Evolutionary conservation across 495 filamentous ascomycete genomes (phyloP), one percentile per base, ranked within the genome.

Genomic region (Trichoderma reesei): DNA sequence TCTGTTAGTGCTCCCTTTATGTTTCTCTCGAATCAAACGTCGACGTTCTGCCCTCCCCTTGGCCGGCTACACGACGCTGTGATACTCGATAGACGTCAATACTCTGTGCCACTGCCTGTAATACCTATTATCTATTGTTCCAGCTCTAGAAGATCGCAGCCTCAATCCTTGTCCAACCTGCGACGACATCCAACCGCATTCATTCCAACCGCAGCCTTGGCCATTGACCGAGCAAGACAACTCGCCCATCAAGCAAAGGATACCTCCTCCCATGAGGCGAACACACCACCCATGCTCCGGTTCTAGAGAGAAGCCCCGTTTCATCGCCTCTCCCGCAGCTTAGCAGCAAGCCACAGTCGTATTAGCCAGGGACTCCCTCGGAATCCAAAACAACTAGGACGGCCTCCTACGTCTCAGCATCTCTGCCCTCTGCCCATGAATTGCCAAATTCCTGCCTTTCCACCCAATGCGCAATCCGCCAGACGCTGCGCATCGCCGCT

Each of bases 381-480:
- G 62, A 64, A 66, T 68, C 62, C 66, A 56, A 56, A 56, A 56
- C 51, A 56, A 56, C 51, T 56, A 56, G 11, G 51, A 56, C 51
- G 20, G 11, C 20, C 51, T 56, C 26, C 51, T 56, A 26, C 51
- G 51, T 56, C 51, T 56, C 51, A 56, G 51, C 51, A 56, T 56
- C 34, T 56, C 26, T 34, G 38, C 38, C 26, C 11, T 39, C 38
- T 39, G 20, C 51, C 59, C 44, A 61, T 65, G 63, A 31, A 59
- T 33, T 62, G 41, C 16, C 48, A 34, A 64, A 56, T 41, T 26
- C 1, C 26, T 26, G 26, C 26, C 26, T 26, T 26, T 26, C 37
- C 48, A 26, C 48, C 62, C 56, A 34, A 56, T 56, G 51, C 31
- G 51, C 31, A 31, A n/a, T 56, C 20, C 8, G 10, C 26, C 51